A percentile compares a stretch with the other conserved stretches of the same genome.
Conservation (phyloP, 305 asterid genomes). For the Fraxinus paxiana region DNA sequence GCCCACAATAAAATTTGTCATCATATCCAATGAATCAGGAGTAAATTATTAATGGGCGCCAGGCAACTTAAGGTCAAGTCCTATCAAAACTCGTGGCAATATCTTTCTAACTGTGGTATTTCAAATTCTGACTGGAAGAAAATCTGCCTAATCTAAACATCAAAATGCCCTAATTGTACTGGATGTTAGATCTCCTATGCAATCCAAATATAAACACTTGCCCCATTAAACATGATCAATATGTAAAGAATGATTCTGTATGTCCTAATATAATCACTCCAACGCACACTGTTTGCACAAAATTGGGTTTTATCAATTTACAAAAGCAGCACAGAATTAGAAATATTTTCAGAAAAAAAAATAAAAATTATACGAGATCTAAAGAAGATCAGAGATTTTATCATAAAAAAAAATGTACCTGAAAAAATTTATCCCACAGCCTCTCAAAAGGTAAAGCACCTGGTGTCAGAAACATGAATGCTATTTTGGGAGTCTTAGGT, state of each 20-base stretch:
- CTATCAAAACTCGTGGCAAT: background rate
- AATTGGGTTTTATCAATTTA: background rate
- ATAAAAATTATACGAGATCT: background rate
- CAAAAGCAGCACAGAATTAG: background rate
- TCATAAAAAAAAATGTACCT: conserved; percentile 30
- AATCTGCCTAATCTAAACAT: background rate
- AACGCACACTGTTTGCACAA: background rate
- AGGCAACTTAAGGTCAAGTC: background rate
- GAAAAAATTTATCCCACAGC: conserved; percentile 63
- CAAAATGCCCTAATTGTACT: background rate
- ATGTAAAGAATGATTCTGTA: background rate
- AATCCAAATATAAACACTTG: background rate
- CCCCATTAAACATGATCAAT: background rate
- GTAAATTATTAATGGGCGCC: background rate
- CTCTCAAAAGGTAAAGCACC: conserved; percentile 56
- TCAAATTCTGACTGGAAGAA: background rate
- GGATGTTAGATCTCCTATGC: background rate
- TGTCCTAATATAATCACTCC: background rate
- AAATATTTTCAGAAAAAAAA: background rate
- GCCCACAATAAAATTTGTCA: background rate
- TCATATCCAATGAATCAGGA: background rate
- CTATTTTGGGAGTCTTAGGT: conserved; percentile 45
- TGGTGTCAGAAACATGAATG: conserved; percentile 57
- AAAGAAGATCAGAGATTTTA: background rate
- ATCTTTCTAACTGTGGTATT: background rate